A percentile compares a stretch with the other conserved stretches of the same genome.
These are phyloP conservation scores for Lentinula sp. DNA, from an alignment of 768 basidiomycete species.

Conservation along the genomic window DNA sequence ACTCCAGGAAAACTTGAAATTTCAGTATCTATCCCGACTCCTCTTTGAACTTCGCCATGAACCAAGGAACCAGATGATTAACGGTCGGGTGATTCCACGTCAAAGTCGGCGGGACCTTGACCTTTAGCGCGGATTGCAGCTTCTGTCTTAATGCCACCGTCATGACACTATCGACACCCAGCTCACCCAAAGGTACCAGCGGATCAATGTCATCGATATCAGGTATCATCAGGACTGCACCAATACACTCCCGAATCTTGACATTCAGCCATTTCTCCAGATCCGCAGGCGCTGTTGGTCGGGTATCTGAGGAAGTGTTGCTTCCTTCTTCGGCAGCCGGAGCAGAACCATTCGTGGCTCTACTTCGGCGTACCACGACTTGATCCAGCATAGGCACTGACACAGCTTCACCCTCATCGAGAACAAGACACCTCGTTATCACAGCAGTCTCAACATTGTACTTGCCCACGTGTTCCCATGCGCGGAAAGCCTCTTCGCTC, in stretches of 20 bases:
- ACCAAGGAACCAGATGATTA: not conserved
- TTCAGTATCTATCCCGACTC: not conserved
- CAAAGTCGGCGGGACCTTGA: slow-evolving; percentile 1
- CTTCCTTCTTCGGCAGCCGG: not conserved
- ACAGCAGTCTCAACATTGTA: not conserved
- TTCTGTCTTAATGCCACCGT: not conserved
- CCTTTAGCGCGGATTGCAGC: not conserved
- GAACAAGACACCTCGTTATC: not conserved
- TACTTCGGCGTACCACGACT: not conserved
- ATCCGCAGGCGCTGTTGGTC: not conserved
- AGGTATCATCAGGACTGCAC: not conserved
- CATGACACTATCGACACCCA: slow-evolving; percentile 1
- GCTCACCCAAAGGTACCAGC: not conserved
- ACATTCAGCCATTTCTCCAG: not conserved
- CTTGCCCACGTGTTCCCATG: not conserved
- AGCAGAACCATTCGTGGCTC: not conserved
- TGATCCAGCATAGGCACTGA: not conserved
- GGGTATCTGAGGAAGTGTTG: not conserved
- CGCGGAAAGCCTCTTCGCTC: not conserved
- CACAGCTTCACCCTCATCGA: not conserved
- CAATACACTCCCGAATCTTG: not conserved
- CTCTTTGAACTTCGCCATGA: not conserved
- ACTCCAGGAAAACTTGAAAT: too few relatives aligned
- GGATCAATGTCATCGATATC: slow-evolving; percentile 1
- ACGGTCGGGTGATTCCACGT: not conserved